Percentiles rank a stretch among this genome's conserved stretches.
These are phyloP conservation scores for Yarrowia sp. DNA, from an alignment of 805 yeast species.

Conservation along the genomic window DNA sequence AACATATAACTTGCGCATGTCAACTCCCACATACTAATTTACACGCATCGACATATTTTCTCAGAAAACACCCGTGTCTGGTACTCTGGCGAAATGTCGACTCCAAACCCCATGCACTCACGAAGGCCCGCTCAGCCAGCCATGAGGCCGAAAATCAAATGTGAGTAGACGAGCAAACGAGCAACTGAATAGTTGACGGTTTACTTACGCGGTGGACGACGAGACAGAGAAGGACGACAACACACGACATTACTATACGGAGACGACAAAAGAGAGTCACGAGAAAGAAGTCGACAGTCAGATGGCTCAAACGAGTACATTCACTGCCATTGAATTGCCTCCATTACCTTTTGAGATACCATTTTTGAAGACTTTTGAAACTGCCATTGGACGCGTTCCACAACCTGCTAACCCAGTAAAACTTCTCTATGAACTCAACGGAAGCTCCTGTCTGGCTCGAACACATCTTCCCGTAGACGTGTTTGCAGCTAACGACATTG, in stretches of 20 bases:
- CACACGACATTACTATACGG: too few relatives aligned
- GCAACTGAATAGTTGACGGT: constrained; percentile 4
- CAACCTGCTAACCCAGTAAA: constrained; percentile 30
- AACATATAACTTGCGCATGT: constrained; percentile 34
- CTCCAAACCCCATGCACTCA: constrained; percentile 24
- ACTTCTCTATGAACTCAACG: constrained; percentile 34
- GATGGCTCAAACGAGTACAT: too few relatives aligned
- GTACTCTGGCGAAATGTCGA: constrained; percentile 20
- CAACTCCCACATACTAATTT: constrained; percentile 34
- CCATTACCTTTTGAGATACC: too few relatives aligned
- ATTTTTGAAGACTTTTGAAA: too few relatives aligned
- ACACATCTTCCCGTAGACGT: constrained; percentile 12
- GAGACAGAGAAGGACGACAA: too few relatives aligned
- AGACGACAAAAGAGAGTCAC: too few relatives aligned
- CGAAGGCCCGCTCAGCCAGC: constrained; percentile 13
- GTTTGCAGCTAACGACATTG: constrained; percentile 33
- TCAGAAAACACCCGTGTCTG: constrained; percentile 1
- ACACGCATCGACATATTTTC: constrained; percentile 29
- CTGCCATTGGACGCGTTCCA: not conserved
- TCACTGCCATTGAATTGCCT: not conserved
- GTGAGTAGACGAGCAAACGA: constrained; percentile 9
- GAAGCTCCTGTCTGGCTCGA: constrained; percentile 31
- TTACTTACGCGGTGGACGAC: too few relatives aligned
- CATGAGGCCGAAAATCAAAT: constrained; percentile 32
- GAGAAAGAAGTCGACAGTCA: too few relatives aligned